Evolutionary conservation across 805 yeast species (phyloP), one percentile per base, ranked within the genome.

Genomic region (Maudiozyma barnettii): DNA sequence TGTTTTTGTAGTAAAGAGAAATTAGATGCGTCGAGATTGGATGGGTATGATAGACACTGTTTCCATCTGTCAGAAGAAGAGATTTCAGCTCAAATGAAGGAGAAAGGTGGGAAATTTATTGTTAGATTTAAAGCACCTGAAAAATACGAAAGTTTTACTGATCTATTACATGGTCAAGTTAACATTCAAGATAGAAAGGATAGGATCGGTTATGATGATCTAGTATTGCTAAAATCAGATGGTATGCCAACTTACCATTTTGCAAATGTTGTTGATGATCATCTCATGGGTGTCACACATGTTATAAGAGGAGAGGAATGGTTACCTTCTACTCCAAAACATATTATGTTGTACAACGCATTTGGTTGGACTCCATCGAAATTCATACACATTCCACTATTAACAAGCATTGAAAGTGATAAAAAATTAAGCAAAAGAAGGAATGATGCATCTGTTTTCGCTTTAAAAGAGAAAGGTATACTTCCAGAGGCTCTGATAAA

Each of bases 301-400:
- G 99, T 93, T 8, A 80, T 93, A 5, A 73, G 99, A 54, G 99
- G 99, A 31, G 99, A 93, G 60, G 99, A 93, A 64, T 93, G 99
- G 99, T 68, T 93, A 10, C 84, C 95, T 1, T 87, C 98, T 0
- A 93, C 99, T 0, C 96, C 97, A 2, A 91, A 90, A 57, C 99
- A 93, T 59, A 73, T 89, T 41, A 91, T 96, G 0, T 63, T 93
- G 45, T 95, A 93, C 61, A 56, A 74, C 16, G 95, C 96, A 0
- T 82, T 91, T 60, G 87, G 85, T 0, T 91, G 97, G 97, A 53
- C 58, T 0, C 78, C 84, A 1, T 99, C 99, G 0, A 58, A 72
- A 18, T 93, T 79, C 61, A 73, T 84, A n/a, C 99, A 93, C 61
- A 84, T 93, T 43, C 99, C 99, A 0, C 68, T 93, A 36, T 66